phyloP scores from a whole-genome alignment of 176 grass and related monocot genomes.

The Phyllostachys edulis region DNA sequence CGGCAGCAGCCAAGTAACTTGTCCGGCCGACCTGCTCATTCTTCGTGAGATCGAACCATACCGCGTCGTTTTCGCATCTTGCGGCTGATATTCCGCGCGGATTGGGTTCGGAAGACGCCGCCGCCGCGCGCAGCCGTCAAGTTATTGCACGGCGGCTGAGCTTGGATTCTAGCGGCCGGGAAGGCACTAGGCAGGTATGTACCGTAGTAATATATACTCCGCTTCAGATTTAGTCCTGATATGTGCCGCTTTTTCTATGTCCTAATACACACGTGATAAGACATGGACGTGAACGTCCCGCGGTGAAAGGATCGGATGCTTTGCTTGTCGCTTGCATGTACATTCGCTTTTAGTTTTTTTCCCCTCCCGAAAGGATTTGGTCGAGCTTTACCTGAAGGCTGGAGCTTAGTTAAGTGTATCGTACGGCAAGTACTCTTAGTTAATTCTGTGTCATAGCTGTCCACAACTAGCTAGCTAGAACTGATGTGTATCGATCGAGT shows the following conservation, averaged over 20 bases:
- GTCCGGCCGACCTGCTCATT: not conserved
- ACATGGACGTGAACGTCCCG: constrained; percentile 2
- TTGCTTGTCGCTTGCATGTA: not conserved
- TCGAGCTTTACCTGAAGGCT: not conserved
- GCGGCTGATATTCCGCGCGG: not conserved
- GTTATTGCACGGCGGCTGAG: not conserved
- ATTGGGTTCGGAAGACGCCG: not conserved
- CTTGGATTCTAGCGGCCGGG: constrained; percentile 26
- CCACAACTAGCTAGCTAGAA: not conserved
- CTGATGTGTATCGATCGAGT: not conserved
- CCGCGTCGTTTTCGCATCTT: not conserved
- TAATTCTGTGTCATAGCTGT: constrained; percentile 29
- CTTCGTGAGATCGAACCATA: not conserved
- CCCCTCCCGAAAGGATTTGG: not conserved
- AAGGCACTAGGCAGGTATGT: constrained; percentile 16
- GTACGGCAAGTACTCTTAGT: constrained; percentile 13
- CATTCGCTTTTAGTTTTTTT: not conserved
- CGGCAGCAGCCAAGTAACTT: not conserved
- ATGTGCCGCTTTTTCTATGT: not conserved
- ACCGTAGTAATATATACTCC: not conserved
- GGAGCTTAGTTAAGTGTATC: constrained; percentile 14
- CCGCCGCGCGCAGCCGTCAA: not conserved
- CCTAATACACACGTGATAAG: not conserved
- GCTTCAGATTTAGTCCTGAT: not conserved
- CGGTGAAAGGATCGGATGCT: not conserved